phyloP scores from a whole-genome alignment of 1,139 yeast species.

The Blastobotrys elegans region DNA sequence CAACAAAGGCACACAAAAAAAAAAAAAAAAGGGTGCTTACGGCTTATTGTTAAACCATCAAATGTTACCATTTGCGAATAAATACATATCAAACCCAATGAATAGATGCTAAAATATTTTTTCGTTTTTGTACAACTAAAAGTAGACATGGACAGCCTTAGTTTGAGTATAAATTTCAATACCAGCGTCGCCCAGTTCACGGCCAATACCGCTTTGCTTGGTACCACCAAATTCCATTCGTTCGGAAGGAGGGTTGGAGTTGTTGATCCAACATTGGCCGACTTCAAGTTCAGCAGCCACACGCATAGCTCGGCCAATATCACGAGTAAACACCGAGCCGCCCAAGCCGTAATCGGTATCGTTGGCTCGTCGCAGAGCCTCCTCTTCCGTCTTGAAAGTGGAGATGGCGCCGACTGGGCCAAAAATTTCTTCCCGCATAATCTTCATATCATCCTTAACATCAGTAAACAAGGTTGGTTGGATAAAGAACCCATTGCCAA shows the following conservation, averaged over 20 bases:
- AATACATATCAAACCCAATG: background rate
- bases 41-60: too few species aligned
- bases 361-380: constrained; percentile 65
- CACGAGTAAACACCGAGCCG: constrained; percentile 71
- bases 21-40: too few species aligned
- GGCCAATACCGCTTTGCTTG: constrained; percentile 84
- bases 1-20: too few species aligned
- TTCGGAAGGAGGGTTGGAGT: constrained; percentile 79
- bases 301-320: constrained; percentile 49
- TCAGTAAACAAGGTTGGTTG: constrained; percentile 67
- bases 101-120: background rate
- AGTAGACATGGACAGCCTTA: constrained; percentile 49
- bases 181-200: constrained; percentile 84
- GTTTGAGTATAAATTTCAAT: constrained; percentile 76
- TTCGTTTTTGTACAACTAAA: background rate
- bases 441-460: constrained; percentile 55
- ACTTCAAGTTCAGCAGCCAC: constrained; percentile 62
- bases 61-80: too few species aligned
- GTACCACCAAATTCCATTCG: constrained; percentile 79
- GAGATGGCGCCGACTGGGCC: constrained; percentile 82
- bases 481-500: constrained; percentile 61
- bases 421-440: constrained; percentile 69
- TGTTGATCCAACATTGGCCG: constrained; percentile 77
- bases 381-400: constrained; percentile 64
- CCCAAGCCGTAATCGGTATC: constrained; percentile 75